phyloP scores from a whole-genome alignment of 352 stramenopile species.

The Saprolegnia parasitica region DNA sequence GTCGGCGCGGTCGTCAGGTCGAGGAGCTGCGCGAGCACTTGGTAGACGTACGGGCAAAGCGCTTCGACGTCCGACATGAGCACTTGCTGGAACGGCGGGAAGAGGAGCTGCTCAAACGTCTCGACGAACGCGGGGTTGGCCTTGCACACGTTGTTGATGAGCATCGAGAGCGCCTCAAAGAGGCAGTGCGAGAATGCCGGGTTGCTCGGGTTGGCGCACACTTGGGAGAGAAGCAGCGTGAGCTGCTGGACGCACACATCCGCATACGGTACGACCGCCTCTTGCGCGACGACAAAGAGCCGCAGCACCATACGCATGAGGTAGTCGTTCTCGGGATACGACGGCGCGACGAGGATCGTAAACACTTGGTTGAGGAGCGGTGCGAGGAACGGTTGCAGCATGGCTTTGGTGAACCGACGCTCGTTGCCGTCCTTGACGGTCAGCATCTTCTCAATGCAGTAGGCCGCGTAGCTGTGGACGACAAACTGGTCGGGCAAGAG shows the following conservation, averaged over 20 bases:
- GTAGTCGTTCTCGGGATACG: conserved; percentile 98
- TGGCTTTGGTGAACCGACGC: conserved; percentile 73
- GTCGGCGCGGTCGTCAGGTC: conserved; percentile 85
- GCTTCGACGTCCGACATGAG: conserved; percentile 95
- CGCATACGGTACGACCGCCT: conserved; percentile 90
- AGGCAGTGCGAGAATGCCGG: conserved; percentile 99
- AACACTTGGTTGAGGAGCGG: conserved; percentile 95
- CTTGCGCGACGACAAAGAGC: conserved; percentile 88
- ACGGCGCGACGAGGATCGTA: conserved; percentile 89
- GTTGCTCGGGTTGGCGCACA: conserved; percentile 98
- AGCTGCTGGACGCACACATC: conserved; percentile 94
- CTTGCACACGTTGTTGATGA: conserved; percentile 92
- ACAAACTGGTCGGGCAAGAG: conserved; percentile 87
- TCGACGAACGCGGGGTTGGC: conserved; percentile 66
- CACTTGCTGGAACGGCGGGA: conserved; percentile 96
- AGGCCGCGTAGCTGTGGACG: conserved; percentile 97
- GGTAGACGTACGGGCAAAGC: conserved; percentile 97
- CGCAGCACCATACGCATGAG: conserved; percentile 99
- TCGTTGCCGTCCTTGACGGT: conserved; percentile 86
- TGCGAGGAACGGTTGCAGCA: conserved; percentile 89
- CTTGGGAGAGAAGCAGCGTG: conserved; percentile 80
- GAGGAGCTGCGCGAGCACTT: conserved; percentile 97
- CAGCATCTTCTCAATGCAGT: conserved; percentile 94
- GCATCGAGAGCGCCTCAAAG: conserved; percentile 97
- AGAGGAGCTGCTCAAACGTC: conserved; percentile 94